Conservation (phyloP, 2,329 filamentous ascomycete species). For the Trichoderma harzianum region DNA sequence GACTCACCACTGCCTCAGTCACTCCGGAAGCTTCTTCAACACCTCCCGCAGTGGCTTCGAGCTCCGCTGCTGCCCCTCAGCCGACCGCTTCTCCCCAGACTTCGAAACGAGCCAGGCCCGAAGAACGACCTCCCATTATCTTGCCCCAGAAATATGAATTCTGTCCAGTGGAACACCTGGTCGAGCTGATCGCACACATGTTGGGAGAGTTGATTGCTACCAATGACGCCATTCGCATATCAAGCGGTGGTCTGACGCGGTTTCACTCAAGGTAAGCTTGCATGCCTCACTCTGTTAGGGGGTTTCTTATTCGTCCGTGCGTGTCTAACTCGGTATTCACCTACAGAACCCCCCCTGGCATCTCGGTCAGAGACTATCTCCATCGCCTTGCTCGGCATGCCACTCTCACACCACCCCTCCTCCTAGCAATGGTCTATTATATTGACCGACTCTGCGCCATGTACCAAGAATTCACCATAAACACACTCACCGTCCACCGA, state of each 20-base stretch:
- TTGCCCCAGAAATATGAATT: slow-evolving; percentile 75
- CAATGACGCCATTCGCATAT: slow-evolving; percentile 78
- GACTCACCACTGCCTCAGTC: slow-evolving; percentile 25
- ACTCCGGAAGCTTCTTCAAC: not conserved
- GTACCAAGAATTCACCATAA: slow-evolving; percentile 94
- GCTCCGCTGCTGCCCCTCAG: not conserved
- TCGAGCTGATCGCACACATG: slow-evolving; percentile 91
- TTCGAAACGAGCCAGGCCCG: slow-evolving; percentile 53
- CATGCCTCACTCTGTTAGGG: not conserved
- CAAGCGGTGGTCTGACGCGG: slow-evolving; percentile 78
- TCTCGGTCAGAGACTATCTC: slow-evolving; percentile 91
- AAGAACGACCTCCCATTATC: slow-evolving; percentile 50
- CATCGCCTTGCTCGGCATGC: slow-evolving; percentile 90
- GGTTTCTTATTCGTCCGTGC: not conserved
- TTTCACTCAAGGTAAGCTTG: slow-evolving; percentile 80
- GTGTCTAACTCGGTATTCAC: not conserved
- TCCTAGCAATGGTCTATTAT: slow-evolving; percentile 99
- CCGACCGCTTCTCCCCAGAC: slow-evolving; percentile 30
- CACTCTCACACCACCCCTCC: slow-evolving; percentile 83
- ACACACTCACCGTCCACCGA: slow-evolving; percentile 91
- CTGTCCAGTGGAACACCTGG: slow-evolving; percentile 80
- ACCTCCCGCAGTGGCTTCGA: not conserved
- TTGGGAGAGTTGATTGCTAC: slow-evolving; percentile 89
- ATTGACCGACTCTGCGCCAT: slow-evolving; percentile 91
- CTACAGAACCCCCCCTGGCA: slow-evolving; percentile 66